Base-by-base conservation (phyloP, 2,329 filamentous ascomycete species). In the Fonsecaea monophora region DNA sequence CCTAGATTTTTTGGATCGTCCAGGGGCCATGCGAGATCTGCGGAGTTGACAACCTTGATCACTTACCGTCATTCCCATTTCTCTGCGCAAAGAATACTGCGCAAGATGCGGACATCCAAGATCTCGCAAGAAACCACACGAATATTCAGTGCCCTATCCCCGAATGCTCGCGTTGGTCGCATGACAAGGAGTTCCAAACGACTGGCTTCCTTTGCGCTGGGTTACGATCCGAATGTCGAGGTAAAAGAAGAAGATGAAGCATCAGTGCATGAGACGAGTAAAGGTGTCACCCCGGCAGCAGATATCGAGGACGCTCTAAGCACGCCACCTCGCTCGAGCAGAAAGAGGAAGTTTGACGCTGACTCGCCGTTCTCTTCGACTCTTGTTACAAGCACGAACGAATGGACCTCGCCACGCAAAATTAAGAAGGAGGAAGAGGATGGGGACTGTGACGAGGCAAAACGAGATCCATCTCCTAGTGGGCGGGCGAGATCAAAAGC, bases 251-350 rank as follows among this genome's bases (percentile, higher is more conserved):
- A 60, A 18, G 67, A 77, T 72, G 70, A 75, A 66, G 62, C 71
- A 65, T 25, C 69, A 58, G 62, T 69, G 68, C 69, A 79, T 64
- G 30, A 61, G 68, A 7, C 66, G 72, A 77, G 77, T 3, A 78
- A 77, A 53, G 73, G 75, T 8, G 66, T 76, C 67, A 13, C 32
- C 18, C 15, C 42, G 12, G 73, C 75, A 65, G 73, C 74, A 63
- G 86, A 89, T 71, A 88, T 90, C 65, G 87, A 90, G 78, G 87
- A 90, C 71, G 71, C 82, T 71, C 72, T 74, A 63, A 82, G 73
- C 63, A 77, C 73, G 8, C 37, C 69, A 4, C 65, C 73, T 1
- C 74, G 63, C 13, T 62, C 77, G 13, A 62, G 73, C 15, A 79
- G 79, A 70, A 87, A 86, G 73, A 82, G 82, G 42, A 87, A 85